phyloP scores from a whole-genome alignment of 257 asterid genomes.

The Paulownia fortunei region DNA sequence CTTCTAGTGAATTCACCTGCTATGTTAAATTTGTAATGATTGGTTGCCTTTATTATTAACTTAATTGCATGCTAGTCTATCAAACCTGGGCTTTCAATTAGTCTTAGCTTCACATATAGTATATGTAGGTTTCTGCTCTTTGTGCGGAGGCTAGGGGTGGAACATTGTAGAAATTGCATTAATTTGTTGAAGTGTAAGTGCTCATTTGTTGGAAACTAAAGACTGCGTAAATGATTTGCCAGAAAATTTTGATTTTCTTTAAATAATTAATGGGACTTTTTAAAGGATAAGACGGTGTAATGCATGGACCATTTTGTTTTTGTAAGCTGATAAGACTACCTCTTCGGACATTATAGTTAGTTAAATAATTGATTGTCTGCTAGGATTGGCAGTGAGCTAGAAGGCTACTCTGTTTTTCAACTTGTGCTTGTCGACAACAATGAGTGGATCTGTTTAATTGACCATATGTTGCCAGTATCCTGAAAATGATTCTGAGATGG shows the following conservation, averaged over 20 bases:
- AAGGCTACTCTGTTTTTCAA: neutral
- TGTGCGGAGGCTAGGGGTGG: neutral
- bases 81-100: neutral
- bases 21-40: conserved; percentile 15
- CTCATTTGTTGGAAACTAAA: neutral
- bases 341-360: neutral
- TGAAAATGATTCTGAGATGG: neutral
- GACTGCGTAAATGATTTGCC: neutral
- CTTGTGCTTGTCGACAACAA: neutral
- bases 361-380: neutral
- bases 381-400: neutral
- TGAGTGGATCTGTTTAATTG: neutral
- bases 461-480: neutral
- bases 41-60: conserved; percentile 9
- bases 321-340: neutral
- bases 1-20: conserved; percentile 9
- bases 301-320: neutral
- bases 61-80: conserved; percentile 16
- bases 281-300: neutral
- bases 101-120: neutral
- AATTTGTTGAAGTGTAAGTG: neutral
- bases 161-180: neutral
- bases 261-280: neutral
- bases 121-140: neutral
- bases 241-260: neutral